Evolutionary conservation across 1,284 basidiomycete genomes (phyloP).

Genomic region (Cutaneotrichosporon spelunceum): DNA sequence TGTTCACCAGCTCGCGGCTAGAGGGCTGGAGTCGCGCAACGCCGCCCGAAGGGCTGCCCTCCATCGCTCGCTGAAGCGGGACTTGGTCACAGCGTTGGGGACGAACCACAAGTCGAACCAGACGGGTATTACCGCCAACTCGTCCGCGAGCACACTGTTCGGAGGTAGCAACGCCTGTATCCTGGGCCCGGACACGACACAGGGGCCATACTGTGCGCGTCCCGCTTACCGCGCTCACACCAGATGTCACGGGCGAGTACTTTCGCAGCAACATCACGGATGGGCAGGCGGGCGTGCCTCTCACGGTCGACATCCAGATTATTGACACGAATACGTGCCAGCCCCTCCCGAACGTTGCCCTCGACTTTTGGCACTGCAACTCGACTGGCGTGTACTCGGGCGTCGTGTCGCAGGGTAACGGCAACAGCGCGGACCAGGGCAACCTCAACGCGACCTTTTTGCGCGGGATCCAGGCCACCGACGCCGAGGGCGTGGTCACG

Average conservation of each 20-base stretch:
- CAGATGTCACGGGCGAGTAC: conserved; percentile 27
- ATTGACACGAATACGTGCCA: conserved; percentile 71
- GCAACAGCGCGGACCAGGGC: conserved; percentile 46
- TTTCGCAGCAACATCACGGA: conserved; percentile 58
- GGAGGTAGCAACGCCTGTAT: conserved; percentile 18
- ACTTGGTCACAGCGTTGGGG: conserved; percentile 7
- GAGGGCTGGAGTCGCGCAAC: conserved; percentile 16
- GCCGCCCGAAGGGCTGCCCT: conserved; percentile 7
- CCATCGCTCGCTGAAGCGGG: conserved; percentile 3
- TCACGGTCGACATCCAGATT: conserved; percentile 38
- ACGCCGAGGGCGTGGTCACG: conserved; percentile 63
- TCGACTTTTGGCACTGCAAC: conserved; percentile 66
- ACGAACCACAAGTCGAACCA: conserved; percentile 17
- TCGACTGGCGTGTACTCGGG: conserved; percentile 54
- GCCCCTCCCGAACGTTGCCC: conserved; percentile 64
- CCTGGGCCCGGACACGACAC: conserved; percentile 26
- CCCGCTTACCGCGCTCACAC: neutral
- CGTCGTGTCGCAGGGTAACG: conserved; percentile 47
- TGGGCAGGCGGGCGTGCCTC: conserved; percentile 56
- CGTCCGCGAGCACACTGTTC: conserved; percentile 19
- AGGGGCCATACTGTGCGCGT: conserved; percentile 28
- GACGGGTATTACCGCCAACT: conserved; percentile 21
- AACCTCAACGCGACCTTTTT: conserved; percentile 57
- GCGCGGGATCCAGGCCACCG: conserved; percentile 65
- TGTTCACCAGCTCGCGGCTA: conserved; percentile 7